Evolutionary conservation across 2,329 filamentous ascomycete species (phyloP).

Genomic region (Fusarium globosum): DNA sequence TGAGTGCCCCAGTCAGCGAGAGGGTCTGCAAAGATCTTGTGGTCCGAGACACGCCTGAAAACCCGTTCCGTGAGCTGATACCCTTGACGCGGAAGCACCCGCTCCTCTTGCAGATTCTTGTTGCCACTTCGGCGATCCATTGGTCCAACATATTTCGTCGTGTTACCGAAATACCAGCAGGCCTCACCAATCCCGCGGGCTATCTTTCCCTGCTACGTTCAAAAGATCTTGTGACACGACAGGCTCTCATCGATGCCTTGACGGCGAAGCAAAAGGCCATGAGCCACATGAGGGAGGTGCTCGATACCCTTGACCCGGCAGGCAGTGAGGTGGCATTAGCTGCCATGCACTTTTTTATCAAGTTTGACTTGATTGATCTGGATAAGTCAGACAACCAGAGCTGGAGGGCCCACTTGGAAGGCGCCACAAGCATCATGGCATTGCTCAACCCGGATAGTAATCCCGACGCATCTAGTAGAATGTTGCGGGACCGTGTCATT

Average conservation of each 20-base stretch:
- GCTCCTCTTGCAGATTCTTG: conserved; percentile 60
- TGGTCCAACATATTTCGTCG: conserved; percentile 58
- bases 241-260: conserved; percentile 59
- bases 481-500: conserved; percentile 58
- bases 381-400: conserved; percentile 54
- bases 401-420: conserved; percentile 61
- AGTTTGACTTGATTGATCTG: conserved; percentile 62
- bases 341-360: conserved; percentile 63
- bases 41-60: conserved; percentile 57
- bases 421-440: conserved; percentile 56
- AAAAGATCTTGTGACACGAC: conserved; percentile 52
- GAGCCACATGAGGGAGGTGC: conserved; percentile 54
- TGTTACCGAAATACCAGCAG: conserved; percentile 47
- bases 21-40: conserved; percentile 66
- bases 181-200: conserved; percentile 50
- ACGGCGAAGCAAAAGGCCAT: conserved; percentile 61
- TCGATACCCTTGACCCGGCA: conserved; percentile 53
- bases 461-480: conserved; percentile 47
- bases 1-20: conserved; percentile 53
- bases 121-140: conserved; percentile 62
- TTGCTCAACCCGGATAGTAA: conserved; percentile 48
- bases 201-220: conserved; percentile 52
- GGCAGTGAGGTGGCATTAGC: conserved; percentile 61
- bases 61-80: conserved; percentile 62
- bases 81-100: conserved; percentile 59